Conservation (phyloP, 1,284 basidiomycete genomes). For the Waitea zeae region DNA sequence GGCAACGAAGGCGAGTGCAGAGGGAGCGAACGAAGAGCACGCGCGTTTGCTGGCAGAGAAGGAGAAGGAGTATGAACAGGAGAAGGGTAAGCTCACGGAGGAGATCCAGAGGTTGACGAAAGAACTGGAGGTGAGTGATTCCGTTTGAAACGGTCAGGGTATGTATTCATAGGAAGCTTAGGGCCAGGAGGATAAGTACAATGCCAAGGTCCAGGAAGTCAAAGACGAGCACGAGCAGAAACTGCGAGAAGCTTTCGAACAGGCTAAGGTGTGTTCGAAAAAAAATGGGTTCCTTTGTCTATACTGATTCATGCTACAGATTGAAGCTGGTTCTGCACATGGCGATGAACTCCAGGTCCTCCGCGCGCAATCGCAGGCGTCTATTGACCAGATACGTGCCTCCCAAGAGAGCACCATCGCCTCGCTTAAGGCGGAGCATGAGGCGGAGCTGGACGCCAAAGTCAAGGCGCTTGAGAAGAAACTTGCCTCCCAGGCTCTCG, state of each 20-base stretch:
- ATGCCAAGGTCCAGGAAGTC: constrained; percentile 44
- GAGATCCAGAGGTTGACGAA: constrained; percentile 35
- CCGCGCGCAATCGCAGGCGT: constrained; percentile 43
- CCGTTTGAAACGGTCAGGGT: constrained; percentile 21
- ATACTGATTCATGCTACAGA: constrained; percentile 20
- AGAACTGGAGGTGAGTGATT: no score
- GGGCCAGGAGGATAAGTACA: constrained; percentile 54
- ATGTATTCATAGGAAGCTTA: constrained; percentile 14
- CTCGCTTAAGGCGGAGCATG: constrained; percentile 43
- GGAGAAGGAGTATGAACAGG: constrained; percentile 25
- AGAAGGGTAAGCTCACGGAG: constrained; percentile 37
- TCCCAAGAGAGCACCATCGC: constrained; percentile 44
- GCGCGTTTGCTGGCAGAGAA: constrained; percentile 28
- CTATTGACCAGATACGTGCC: constrained; percentile 48
- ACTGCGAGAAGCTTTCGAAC: constrained; percentile 53
- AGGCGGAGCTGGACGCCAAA: constrained; percentile 34
- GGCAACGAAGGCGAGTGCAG: constrained; percentile 24
- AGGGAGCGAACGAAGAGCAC: constrained; percentile 27
- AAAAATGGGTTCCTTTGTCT: no score
- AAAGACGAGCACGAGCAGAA: constrained; percentile 49
- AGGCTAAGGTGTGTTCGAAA: constrained; percentile 64
- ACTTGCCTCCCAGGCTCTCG: constrained; percentile 38
- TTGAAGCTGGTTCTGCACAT: constrained; percentile 49
- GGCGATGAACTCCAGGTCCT: constrained; percentile 52
- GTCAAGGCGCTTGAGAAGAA: constrained; percentile 44